Percentiles rank a stretch among this genome's conserved stretches.
phyloP scores from a whole-genome alignment of 2,329 filamentous ascomycete genomes.

The Colletotrichum sp. region DNA sequence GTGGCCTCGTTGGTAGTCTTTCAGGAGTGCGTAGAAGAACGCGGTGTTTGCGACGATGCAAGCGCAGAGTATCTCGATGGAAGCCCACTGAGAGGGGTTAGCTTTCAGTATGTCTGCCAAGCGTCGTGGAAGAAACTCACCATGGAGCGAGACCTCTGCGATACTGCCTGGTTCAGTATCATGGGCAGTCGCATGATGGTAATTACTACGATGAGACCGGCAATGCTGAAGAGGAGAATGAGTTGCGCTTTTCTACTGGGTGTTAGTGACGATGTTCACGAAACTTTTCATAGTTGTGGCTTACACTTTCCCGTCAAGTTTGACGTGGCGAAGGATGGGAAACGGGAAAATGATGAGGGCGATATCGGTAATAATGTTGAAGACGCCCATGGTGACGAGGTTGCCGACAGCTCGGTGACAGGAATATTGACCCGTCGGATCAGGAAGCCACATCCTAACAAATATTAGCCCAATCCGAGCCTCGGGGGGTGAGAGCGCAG shows the following conservation, averaged over 20 bases:
- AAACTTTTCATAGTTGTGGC: not conserved
- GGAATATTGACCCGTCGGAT: conserved; percentile 2
- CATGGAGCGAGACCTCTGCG: conserved; percentile 31
- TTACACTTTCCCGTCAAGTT: conserved; percentile 24
- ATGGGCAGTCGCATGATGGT: conserved; percentile 32
- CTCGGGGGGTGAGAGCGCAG: accelerated
- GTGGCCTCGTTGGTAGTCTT: conserved; percentile 29
- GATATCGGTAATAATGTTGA: conserved; percentile 31
- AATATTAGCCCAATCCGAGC: not conserved
- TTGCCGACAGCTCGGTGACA: conserved; percentile 30
- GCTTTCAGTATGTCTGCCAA: not conserved
- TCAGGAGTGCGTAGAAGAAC: conserved; percentile 31
- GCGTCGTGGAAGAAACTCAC: conserved; percentile 7
- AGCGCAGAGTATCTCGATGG: conserved; percentile 35
- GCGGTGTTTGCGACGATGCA: conserved; percentile 34
- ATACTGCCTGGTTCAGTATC: conserved; percentile 30
- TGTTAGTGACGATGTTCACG: not conserved
- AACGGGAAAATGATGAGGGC: conserved; percentile 33
- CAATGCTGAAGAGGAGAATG: conserved; percentile 29
- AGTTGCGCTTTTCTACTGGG: conserved; percentile 22
- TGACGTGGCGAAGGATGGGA: conserved; percentile 28
- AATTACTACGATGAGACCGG: conserved; percentile 28
- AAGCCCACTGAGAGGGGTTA: conserved; percentile 29
- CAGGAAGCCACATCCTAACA: conserved; percentile 5
- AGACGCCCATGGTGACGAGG: conserved; percentile 31